Base-by-base conservation (phyloP, 139 green algal species). In the Mychonastes homosphaera region DNA sequence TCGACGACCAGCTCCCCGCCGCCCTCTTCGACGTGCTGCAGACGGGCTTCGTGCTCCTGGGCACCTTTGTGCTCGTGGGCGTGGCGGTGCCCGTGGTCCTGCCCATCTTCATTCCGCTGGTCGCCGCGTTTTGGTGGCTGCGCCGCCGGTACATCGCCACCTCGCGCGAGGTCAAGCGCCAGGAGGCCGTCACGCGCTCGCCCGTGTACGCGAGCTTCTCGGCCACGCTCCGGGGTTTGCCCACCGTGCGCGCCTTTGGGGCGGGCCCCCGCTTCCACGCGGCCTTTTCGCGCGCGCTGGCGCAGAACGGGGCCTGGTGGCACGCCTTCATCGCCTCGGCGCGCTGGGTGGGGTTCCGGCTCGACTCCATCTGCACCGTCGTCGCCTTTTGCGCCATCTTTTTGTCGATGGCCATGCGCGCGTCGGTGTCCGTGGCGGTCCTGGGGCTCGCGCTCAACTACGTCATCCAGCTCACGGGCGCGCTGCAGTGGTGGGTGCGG, bases 181-280 rank as follows among this genome's bases (percentile, higher is more conserved):
- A 84, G 65, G 90, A 97, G 60, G 78, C 80, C 6, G 74, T 86
- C 44, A 84, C 70, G 1, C 75, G 87, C 32, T 88, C 72, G 3
- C 90, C 90, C 28, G 73, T 97, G 15, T 97, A 89, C 61, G 75
- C 84, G n/a, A 71, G 71, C 53, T 92, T 93, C 71, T 78, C 48
- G n/a, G 75, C 77, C 19, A 79, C 78, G 0, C 71, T 93, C 46
- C 58, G 81, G 64, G 91, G 91, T 41, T 73, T 97, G 54, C 71
- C 85, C 39, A 96, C 88, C 33, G 95, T 98, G 44, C 74, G 92
- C 5, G 91, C 92, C 12, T 98, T 87, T 59, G 68, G 61, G 44
- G 82, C 73, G 2, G 53, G 66, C 18, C 24, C 12, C 30, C 67
- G 71, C 63, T 89, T 90, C 61, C 65, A 79, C 38, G 24, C 51